These are phyloP conservation scores for Colletotrichum higginsianum DNA, from an alignment of 2,329 filamentous ascomycete species.

Conservation along the genomic window DNA sequence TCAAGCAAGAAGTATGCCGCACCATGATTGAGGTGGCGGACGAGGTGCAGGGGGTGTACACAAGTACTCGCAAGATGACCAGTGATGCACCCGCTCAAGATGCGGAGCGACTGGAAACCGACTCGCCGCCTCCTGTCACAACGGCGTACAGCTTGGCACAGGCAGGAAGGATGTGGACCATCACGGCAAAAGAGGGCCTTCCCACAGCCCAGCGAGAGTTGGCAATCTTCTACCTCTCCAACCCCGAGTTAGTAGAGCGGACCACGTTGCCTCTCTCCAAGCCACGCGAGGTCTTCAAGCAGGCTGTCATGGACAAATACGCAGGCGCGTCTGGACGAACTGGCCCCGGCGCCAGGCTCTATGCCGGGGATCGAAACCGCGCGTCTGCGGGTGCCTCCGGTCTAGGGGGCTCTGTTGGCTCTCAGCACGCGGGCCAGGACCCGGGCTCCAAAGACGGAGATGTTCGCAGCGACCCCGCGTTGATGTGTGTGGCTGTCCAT, in stretches of 20 bases:
- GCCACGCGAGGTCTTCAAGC: slow-evolving; percentile 91
- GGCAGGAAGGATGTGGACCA: slow-evolving; percentile 90
- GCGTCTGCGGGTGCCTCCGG: slow-evolving; percentile 37
- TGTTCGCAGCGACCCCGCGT: slow-evolving; percentile 82
- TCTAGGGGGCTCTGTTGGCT: slow-evolving; percentile 44
- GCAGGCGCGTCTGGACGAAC: slow-evolving; percentile 54
- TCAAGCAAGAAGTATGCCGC: slow-evolving; percentile 89
- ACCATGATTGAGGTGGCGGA: slow-evolving; percentile 79
- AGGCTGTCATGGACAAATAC: slow-evolving; percentile 83
- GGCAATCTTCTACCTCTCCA: slow-evolving; percentile 92
- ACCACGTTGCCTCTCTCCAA: slow-evolving; percentile 88
- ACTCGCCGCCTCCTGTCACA: slow-evolving; percentile 63
- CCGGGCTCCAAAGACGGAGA: slow-evolving; percentile 59
- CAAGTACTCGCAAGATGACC: slow-evolving; percentile 69
- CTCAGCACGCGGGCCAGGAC: slow-evolving; percentile 48
- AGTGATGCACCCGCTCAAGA: slow-evolving; percentile 50
- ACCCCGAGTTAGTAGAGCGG: slow-evolving; percentile 86
- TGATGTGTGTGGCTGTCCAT: slow-evolving; percentile 95
- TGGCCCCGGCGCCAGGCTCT: slow-evolving; percentile 42
- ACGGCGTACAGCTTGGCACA: slow-evolving; percentile 82
- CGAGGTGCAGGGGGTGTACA: slow-evolving; percentile 72
- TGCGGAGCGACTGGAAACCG: slow-evolving; percentile 41
- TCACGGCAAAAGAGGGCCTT: slow-evolving; percentile 93
- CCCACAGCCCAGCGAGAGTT: slow-evolving; percentile 92
- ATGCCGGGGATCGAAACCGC: slow-evolving; percentile 41